These are phyloP conservation scores for Amaranthus hypochondriacus DNA, from an alignment of 148 eudicot genomes.

Conservation along the genomic window DNA sequence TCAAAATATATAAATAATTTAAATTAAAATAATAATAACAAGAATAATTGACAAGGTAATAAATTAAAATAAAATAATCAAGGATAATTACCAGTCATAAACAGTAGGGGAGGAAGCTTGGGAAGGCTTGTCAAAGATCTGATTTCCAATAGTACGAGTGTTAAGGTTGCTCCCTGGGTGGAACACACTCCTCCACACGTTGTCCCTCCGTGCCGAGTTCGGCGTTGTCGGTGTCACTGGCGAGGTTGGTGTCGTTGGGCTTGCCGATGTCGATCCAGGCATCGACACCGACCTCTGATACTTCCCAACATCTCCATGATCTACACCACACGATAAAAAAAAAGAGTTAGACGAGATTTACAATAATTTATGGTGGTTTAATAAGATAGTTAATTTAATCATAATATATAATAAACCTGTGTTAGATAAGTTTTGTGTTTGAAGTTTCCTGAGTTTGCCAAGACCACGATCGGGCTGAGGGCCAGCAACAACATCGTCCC, in stretches of 20 bases:
- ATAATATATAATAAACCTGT: not conserved
- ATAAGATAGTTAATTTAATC: too few relatives aligned
- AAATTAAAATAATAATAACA: too few relatives aligned
- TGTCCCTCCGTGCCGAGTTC: slow-evolving; percentile 40
- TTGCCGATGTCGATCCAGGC: slow-evolving; percentile 44
- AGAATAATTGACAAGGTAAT: not conserved
- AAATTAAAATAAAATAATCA: not conserved
- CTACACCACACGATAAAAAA: not conserved
- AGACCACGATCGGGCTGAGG: slow-evolving; percentile 62
- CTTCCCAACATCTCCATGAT: slow-evolving; percentile 23
- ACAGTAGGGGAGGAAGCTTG: slow-evolving; percentile 67
- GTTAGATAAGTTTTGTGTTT: slow-evolving; percentile 22
- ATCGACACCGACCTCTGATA: slow-evolving; percentile 47
- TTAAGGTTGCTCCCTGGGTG: slow-evolving; percentile 81
- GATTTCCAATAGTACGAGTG: slow-evolving; percentile 52
- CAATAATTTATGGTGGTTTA: not conserved
- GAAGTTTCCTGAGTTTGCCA: slow-evolving; percentile 46
- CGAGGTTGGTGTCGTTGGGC: slow-evolving; percentile 49
- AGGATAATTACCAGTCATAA: slow-evolving; percentile 69
- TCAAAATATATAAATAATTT: too few relatives aligned
- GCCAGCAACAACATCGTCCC: slow-evolving; percentile 77
- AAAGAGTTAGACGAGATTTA: not conserved
- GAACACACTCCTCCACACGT: slow-evolving; percentile 96
- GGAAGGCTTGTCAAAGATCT: slow-evolving; percentile 57
- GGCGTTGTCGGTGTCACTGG: slow-evolving; percentile 58